Evolutionary conservation across 2,329 filamentous ascomycete species (phyloP).

Genomic region (Paracamarosporium sp.): DNA sequence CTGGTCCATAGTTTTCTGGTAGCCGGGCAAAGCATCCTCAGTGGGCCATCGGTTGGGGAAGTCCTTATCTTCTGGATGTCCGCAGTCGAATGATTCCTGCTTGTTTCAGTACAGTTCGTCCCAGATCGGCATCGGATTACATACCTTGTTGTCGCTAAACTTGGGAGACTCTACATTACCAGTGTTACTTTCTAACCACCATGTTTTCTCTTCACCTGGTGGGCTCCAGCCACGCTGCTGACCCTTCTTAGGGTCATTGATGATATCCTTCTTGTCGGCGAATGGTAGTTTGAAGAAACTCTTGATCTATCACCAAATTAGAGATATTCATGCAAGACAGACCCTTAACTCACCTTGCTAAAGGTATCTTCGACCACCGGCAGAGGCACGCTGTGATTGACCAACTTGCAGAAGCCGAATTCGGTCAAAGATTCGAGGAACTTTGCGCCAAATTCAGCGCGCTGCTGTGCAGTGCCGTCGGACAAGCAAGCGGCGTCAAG

Average conservation of each 20-base stretch:
- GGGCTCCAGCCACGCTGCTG: slow-evolving; percentile 13
- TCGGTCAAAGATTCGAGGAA: neutral
- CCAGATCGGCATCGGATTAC: neutral
- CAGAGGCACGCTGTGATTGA: slow-evolving; percentile 3
- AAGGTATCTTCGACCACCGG: neutral
- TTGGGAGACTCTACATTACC: neutral
- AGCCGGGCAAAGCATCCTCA: slow-evolving; percentile 8
- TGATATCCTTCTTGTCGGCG: slow-evolving; percentile 1
- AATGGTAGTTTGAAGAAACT: slow-evolving; percentile 10
- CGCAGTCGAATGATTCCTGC: slow-evolving; percentile 14
- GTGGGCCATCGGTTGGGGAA: slow-evolving; percentile 19
- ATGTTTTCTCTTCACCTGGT: slow-evolving; percentile 4
- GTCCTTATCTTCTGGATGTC: neutral
- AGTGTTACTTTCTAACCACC: neutral
- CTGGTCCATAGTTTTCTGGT: slow-evolving; percentile 11
- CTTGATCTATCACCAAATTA: neutral
- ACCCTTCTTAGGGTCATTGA: neutral
- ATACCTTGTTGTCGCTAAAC: slow-evolving; percentile 1
- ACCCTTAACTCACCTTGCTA: neutral
- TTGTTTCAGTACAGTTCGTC: neutral
- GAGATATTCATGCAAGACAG: neutral
- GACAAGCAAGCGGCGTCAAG: neutral
- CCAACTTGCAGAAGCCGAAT: neutral
- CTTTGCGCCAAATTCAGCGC: slow-evolving; percentile 1
- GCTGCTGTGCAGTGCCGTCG: neutral